Evolutionary conservation across 805 yeast genomes (phyloP), one percentile per base, ranked within the genome.

Genomic region (Candida adriatica): DNA sequence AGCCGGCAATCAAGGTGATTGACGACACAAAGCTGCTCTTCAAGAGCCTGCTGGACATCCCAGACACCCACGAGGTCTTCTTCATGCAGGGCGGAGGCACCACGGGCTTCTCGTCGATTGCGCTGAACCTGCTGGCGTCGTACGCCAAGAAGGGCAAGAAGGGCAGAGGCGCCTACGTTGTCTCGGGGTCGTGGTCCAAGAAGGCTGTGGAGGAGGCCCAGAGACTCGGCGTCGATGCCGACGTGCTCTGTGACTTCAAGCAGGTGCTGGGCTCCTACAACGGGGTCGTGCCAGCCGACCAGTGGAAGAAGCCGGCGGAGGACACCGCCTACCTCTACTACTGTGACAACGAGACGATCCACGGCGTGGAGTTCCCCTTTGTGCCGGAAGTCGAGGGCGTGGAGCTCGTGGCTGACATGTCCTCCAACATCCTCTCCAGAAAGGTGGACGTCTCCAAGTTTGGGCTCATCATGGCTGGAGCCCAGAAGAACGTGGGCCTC

Each of bases 1-100:
- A 73, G 35, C 82, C 83, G 18, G 98, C 96, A 17, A 68, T 70
- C 17, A 65, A 69, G 35, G 79, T 92, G 35, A 79, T 92, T 41
- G 79, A 86, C 41, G 72, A 72, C 42, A 76, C 97, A 26, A 86
- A 84, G 59, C 62, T 59, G 25, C 73, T 79, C 49, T 62, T 92
- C 50, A 64, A 50, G 24, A 61, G 82, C 50, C 62, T 92, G 34
- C 60, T 87, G 54, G 52, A 66, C 37, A 75, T 92, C 30, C 97
- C 97, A 19, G 94, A 84, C 38, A 80, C 94, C 19, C 94, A 92
- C 56, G 96, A 87, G 57, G 90, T 90, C 2, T 79, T 92, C 55
- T 92, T 90, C 62, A 59, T 90, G 61, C 99, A 92, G 64, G 97
- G 98, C 43, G 98, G 99, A 41, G 98, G 97, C 38, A 90, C 97